These are phyloP conservation scores for Arachis hypogaea DNA, from an alignment of 306 rosid genomes.

Conservation along the genomic window DNA sequence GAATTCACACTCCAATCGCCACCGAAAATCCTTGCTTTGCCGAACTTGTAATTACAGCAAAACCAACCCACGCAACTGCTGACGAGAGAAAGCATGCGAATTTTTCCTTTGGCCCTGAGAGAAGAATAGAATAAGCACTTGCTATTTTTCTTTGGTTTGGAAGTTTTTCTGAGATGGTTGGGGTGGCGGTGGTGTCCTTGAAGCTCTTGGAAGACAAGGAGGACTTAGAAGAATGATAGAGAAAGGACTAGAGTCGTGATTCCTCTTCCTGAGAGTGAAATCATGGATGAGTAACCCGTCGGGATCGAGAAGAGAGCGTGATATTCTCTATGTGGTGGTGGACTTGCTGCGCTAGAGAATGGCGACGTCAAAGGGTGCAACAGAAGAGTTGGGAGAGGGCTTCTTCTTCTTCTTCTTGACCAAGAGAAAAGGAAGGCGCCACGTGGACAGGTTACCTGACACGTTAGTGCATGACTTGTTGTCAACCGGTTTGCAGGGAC, in stretches of 20 bases:
- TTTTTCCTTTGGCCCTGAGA: slow-evolving; percentile 32
- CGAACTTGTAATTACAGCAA: slow-evolving; percentile 19
- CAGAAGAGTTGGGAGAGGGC: not conserved
- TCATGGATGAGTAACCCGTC: slow-evolving; percentile 27
- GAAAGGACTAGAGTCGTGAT: slow-evolving; percentile 78
- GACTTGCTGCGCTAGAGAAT: slow-evolving; percentile 82
- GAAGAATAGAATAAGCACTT: slow-evolving; percentile 40
- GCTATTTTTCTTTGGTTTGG: slow-evolving; percentile 20
- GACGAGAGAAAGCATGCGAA: slow-evolving; percentile 54
- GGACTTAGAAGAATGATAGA: slow-evolving; percentile 59
- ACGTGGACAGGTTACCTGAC: not conserved
- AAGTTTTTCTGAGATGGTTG: not conserved
- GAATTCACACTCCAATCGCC: slow-evolving; percentile 58
- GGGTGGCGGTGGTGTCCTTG: slow-evolving; percentile 8
- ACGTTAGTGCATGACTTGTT: too few species aligned
- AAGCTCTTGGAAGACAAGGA: slow-evolving; percentile 33
- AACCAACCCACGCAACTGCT: slow-evolving; percentile 42
- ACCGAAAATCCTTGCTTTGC: slow-evolving; percentile 41
- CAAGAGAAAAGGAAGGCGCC: slow-evolving; percentile 70
- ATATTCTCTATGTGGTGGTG: slow-evolving; percentile 64
- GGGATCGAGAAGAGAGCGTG: slow-evolving; percentile 39
- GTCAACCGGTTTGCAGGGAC: too few species aligned
- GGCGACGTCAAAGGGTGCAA: slow-evolving; percentile 37
- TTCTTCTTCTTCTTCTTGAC: slow-evolving; percentile 72
- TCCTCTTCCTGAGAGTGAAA: slow-evolving; percentile 64